Percentiles rank a stretch among this genome's conserved stretches.
These are phyloP conservation scores for Diversispora eburnea DNA, from an alignment of 192 early-diverging fungal species.

Conservation along the genomic window DNA sequence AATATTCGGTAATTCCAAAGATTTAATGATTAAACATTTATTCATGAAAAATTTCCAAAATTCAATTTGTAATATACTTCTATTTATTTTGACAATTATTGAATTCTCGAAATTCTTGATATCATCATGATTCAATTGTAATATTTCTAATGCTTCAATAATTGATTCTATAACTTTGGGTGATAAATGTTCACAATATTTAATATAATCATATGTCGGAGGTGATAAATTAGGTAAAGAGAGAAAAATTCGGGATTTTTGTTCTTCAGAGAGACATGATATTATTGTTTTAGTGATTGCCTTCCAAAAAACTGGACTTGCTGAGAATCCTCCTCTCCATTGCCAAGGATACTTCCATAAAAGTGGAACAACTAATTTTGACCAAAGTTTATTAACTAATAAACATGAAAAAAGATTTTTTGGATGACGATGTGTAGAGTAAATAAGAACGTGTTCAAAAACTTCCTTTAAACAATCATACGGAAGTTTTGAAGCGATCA, in stretches of 20 bases:
- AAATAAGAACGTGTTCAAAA: neutral
- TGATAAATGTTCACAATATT: neutral
- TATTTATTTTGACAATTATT: neutral
- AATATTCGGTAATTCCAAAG: neutral
- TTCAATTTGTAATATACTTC: neutral
- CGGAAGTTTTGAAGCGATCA: neutral
- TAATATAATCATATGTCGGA: neutral
- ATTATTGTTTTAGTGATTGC: neutral
- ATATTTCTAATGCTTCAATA: neutral
- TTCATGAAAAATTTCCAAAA: conserved; percentile 3
- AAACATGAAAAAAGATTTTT: neutral
- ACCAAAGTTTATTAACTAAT: conserved; percentile 6
- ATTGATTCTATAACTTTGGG: neutral
- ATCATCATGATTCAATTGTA: neutral
- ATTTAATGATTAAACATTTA: neutral
- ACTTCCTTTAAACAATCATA: neutral
- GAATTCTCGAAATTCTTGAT: neutral
- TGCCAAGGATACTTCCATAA: neutral
- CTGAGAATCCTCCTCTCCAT: neutral
- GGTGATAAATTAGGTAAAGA: neutral
- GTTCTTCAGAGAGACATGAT: neutral
- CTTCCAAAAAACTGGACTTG: neutral
- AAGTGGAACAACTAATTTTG: neutral
- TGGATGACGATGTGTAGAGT: neutral
- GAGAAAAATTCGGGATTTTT: neutral